A percentile compares a stretch with the other conserved stretches of the same genome.
These are phyloP conservation scores for Chalciporus piperatus DNA, from an alignment of 768 basidiomycete species.

Conservation along the genomic window DNA sequence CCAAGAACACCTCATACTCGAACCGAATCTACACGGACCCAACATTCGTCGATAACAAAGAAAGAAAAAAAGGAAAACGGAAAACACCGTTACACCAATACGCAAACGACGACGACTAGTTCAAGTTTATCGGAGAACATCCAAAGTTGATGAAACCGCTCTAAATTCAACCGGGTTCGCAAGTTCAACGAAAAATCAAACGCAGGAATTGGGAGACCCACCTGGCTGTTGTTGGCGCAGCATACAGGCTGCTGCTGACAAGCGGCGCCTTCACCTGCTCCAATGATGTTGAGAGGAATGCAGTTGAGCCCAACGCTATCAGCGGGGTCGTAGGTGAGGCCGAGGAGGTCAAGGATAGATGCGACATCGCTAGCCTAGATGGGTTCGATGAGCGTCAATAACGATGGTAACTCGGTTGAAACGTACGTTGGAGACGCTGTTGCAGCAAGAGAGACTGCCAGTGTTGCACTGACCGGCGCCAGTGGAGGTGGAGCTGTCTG, in stretches of 20 bases:
- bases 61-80: background rate
- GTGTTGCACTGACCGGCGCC: conserved; percentile 14
- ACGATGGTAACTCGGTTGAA: background rate
- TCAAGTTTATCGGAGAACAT: conserved; percentile 24
- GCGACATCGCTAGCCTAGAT: conserved; percentile 13
- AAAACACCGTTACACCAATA: background rate
- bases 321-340: conserved; percentile 11
- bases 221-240: conserved; percentile 17
- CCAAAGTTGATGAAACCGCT: conserved; percentile 18
- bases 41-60: conserved; percentile 2
- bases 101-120: conserved; percentile 8
- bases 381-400: background rate
- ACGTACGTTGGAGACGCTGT: conserved; percentile 20
- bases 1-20: background rate
- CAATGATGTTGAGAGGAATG: conserved; percentile 18
- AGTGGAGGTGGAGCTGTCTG: too few species aligned
- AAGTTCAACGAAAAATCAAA: background rate
- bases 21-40: conserved; percentile 2
- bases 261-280: conserved; percentile 15
- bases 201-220: conserved; percentile 5
- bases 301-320: conserved; percentile 26
- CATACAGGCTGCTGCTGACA: conserved; percentile 29
- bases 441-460: conserved; percentile 20
- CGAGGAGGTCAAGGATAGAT: conserved; percentile 1
- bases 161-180: conserved; percentile 2